Conservation (phyloP, 441 rosid genomes). For the Pelargonium cotyledonis region DNA sequence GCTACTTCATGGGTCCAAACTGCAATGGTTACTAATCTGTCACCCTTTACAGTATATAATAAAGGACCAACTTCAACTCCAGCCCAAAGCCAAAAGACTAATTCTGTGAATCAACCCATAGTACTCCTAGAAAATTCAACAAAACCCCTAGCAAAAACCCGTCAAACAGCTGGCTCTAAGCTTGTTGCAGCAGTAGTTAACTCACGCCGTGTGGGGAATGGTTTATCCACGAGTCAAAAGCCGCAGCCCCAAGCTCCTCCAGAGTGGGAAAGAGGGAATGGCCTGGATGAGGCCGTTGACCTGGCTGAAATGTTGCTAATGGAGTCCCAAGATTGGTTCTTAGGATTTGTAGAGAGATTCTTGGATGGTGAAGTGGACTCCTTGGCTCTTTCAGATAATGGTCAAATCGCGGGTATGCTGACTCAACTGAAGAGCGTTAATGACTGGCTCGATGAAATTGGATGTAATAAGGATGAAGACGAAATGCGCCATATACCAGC, state of each 20-base stretch:
- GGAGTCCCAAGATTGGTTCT: constrained; percentile 90
- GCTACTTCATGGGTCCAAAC: constrained; percentile 91
- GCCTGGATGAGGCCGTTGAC: constrained; percentile 70
- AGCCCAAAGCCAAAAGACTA: constrained; percentile 35
- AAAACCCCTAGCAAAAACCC: constrained; percentile 31
- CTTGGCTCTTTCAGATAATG: constrained; percentile 59
- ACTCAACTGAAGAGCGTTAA: constrained; percentile 83
- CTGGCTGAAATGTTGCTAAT: constrained; percentile 60
- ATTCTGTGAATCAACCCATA: constrained; percentile 33
- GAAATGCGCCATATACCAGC: constrained; percentile 45
- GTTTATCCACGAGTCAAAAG: neutral
- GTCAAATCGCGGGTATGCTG: constrained; percentile 80
- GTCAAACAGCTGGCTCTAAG: neutral
- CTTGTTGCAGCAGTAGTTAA: neutral
- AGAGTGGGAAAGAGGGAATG: constrained; percentile 38
- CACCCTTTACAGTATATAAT: constrained; percentile 62
- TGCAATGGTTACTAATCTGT: constrained; percentile 73
- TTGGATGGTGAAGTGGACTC: constrained; percentile 68
- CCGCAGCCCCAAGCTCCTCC: neutral
- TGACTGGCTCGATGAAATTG: constrained; percentile 84
- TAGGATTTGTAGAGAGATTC: constrained; percentile 81
- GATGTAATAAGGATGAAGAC: constrained; percentile 49
- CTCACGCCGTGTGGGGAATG: neutral
- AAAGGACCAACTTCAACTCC: constrained; percentile 32
- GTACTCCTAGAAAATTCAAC: constrained; percentile 52